Percentiles rank a stretch among this genome's conserved stretches.
Conservation (phyloP, 371 early-diverging fungal genomes). For the Haplosporangium sp. region DNA sequence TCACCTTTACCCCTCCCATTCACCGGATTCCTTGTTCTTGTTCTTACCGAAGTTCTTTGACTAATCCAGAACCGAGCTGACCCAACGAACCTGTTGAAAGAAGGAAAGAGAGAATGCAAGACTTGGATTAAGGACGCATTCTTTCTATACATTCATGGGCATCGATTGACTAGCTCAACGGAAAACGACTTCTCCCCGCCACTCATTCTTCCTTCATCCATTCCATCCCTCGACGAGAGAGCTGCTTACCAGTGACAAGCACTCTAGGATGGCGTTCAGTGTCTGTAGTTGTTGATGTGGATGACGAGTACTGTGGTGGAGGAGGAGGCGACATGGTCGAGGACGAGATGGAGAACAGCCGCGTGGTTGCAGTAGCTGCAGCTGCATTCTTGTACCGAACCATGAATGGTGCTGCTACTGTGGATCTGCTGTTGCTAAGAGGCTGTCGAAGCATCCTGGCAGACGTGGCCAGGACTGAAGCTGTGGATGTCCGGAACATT, state of each 20-base stretch:
- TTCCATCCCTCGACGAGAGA: too few species aligned
- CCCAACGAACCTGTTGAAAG: conserved; percentile 57
- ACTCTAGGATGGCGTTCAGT: conserved; percentile 27
- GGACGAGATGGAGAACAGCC: conserved; percentile 20
- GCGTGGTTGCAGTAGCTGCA: conserved; percentile 11
- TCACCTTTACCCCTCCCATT: too few species aligned
- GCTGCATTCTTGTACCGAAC: conserved; percentile 24
- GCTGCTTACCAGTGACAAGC: conserved; percentile 63
- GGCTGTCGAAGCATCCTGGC: conserved; percentile 24
- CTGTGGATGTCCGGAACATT: conserved; percentile 21
- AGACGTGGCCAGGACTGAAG: conserved; percentile 17
- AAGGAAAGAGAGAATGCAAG: conserved; percentile 5
- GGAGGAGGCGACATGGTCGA: conserved; percentile 2
- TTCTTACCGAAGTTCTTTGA: conserved; percentile 59
- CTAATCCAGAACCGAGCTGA: conserved; percentile 70
- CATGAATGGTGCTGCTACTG: conserved; percentile 3
- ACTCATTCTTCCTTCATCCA: too few species aligned
- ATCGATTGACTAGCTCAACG: too few species aligned
- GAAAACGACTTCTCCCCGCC: too few species aligned
- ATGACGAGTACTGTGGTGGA: conserved; percentile 1
- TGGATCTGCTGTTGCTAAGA: background rate
- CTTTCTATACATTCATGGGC: background rate
- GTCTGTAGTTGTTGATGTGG: background rate
- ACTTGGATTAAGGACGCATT: background rate
- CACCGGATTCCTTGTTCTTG: background rate